These are phyloP conservation scores for Carex myosuroides DNA, from an alignment of 176 grass and related monocot species.

Conservation along the genomic window DNA sequence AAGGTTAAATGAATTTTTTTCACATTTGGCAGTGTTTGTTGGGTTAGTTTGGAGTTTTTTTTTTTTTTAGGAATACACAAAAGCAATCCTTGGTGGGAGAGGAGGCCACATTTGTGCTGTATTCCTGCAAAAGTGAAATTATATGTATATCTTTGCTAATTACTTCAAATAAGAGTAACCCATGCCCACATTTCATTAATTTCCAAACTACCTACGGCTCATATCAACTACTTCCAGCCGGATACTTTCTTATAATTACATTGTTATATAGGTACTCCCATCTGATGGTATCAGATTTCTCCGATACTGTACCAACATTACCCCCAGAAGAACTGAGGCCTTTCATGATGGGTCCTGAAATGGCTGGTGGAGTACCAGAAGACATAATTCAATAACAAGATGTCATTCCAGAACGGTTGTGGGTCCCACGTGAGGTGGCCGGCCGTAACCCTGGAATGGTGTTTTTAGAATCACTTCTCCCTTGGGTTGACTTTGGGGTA, in stretches of 20 bases:
- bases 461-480: conserved; percentile 85
- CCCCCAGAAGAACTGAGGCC: conserved; percentile 84
- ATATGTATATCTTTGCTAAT: neutral
- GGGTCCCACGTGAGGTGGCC: conserved; percentile 52
- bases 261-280: conserved; percentile 74
- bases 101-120: neutral
- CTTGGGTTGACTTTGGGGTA: conserved; percentile 74
- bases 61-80: neutral
- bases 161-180: neutral
- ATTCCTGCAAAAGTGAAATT: neutral
- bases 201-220: neutral
- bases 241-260: conserved; percentile 20
- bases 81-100: neutral
- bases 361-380: conserved; percentile 52
- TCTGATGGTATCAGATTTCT: conserved; percentile 96
- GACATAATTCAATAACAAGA: conserved; percentile 32
- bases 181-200: neutral
- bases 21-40: neutral
- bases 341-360: conserved; percentile 74
- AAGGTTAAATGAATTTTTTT: neutral
- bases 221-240: neutral
- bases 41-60: neutral
- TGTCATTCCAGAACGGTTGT: conserved; percentile 38
- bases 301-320: conserved; percentile 67
- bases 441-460: conserved; percentile 67